These are phyloP conservation scores for Schoenoplectus triqueter DNA, from an alignment of 202 grass and related monocot genomes.

Conservation along the genomic window DNA sequence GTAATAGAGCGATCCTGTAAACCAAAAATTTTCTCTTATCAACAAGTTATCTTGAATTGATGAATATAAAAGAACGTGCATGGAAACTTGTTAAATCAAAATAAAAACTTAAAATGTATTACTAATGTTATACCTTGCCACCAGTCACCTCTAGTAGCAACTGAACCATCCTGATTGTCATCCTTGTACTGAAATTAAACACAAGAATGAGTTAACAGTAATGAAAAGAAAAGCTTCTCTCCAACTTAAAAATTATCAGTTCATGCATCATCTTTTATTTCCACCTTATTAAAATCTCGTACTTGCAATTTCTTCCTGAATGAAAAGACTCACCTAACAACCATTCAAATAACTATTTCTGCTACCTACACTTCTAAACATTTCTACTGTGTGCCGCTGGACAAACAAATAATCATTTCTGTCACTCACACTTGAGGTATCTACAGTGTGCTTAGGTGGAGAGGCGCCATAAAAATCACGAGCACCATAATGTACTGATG, in stretches of 20 bases:
- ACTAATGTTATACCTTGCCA: constrained; percentile 84
- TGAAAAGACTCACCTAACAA: not conserved
- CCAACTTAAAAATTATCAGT: constrained; percentile 4
- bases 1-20: constrained; percentile 87
- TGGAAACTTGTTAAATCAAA: not conserved
- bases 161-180: constrained; percentile 56
- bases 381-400: constrained; percentile 40
- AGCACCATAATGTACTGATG: constrained; percentile 87
- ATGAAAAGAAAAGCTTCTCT: not conserved
- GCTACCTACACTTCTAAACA: constrained; percentile 50
- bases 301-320: not conserved
- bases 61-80: constrained; percentile 7
- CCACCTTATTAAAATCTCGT: not conserved
- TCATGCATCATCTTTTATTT: not conserved
- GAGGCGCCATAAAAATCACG: constrained; percentile 79
- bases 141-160: constrained; percentile 89
- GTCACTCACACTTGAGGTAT: constrained; percentile 55
- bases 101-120: not conserved
- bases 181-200: constrained; percentile 57
- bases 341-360: constrained; percentile 6
- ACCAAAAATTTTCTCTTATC: constrained; percentile 28
- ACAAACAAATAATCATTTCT: constrained; percentile 10
- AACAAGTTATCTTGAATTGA: constrained; percentile 28
- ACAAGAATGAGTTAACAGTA: constrained; percentile 9
- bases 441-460: constrained; percentile 47